phyloP scores from a whole-genome alignment of 1,139 yeast species.

The Candida sp. region DNA sequence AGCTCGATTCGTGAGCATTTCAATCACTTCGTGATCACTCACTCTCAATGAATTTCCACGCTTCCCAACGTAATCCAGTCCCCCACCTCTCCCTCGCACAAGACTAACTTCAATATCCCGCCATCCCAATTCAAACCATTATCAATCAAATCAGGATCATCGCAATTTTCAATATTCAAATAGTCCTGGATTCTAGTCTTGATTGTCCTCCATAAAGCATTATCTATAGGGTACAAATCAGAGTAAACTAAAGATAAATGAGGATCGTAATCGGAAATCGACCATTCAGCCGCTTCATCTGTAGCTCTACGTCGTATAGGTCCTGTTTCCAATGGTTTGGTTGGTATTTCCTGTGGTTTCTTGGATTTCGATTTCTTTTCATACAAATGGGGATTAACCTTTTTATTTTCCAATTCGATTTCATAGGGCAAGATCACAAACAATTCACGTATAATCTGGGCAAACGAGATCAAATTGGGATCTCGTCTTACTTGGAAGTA shows the following conservation, averaged over 20 bases:
- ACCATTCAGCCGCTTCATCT: constrained; percentile 52
- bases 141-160: constrained; percentile 30
- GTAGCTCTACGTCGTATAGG: constrained; percentile 28
- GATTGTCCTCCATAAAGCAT: constrained; percentile 65
- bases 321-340: constrained; percentile 23
- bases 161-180: constrained; percentile 50
- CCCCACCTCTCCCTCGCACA: constrained; percentile 71
- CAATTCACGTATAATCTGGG: constrained; percentile 66
- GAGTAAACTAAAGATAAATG: constrained; percentile 75
- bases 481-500: constrained; percentile 54
- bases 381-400: constrained; percentile 39
- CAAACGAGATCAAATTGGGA: constrained; percentile 61
- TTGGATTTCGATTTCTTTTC: constrained; percentile 23
- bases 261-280: constrained; percentile 57
- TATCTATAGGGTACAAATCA: constrained; percentile 63
- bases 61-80: constrained; percentile 72
- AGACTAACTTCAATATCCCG: constrained; percentile 66
- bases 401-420: constrained; percentile 32
- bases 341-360: constrained; percentile 6
- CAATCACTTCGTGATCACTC: no score
- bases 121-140: constrained; percentile 56
- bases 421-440: constrained; percentile 49
- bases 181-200: constrained; percentile 69
- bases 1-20: no score
- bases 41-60: constrained; percentile 36